Evolutionary conservation across 371 early-diverging fungal species (phyloP), one percentile per base, ranked within the genome.

Genomic region (Thermomucor indicae-seudaticae): DNA sequence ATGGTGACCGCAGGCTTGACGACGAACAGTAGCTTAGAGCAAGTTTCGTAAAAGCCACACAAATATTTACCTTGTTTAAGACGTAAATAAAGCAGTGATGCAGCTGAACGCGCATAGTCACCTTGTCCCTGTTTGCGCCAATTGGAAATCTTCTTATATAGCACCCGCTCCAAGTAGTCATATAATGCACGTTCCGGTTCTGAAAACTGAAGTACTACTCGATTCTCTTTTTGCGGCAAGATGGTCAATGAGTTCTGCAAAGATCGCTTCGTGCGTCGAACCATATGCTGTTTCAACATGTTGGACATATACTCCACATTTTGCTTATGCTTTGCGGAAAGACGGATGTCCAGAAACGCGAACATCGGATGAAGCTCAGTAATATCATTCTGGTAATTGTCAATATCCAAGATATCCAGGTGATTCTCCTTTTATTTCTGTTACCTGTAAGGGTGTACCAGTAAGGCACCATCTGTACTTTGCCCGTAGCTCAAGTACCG

Each of bases 381-480:
- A 17, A 68, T 40, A 31, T 72, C 53, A 32, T 72, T 72, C 62
- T 70, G 48, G 20, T 8, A 4, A 10, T 34, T 7, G 39, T 27
- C 14, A 17, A 32, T n/a, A 29, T 27, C 7, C 7, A 20, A 23
- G 29, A n/a, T n/a, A n/a, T n/a, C n/a, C n/a, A n/a, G n/a, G n/a
- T n/a, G n/a, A n/a, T n/a, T 10, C 43, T 5, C 42, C 4, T 41
- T 22, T 29, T 12, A 14, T 43, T 14, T 24, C 27, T 22, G 11
- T 38, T 68, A 69, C 70, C 67, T 92, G 92, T 7, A 70, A 50
- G 6, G 83, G 81, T 14, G 85, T 92, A 44, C 95, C 97, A 11
- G 93, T 89, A 30, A 97, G 65, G 47, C 93, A 88, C 89, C 93
- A 92, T 43, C 90, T 75, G 41, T 82, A 68, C 31, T 51, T 61